Percentiles rank a stretch among this genome's conserved stretches.
Evolutionary conservation across 140 eudicot species (phyloP).

Genomic region (Bidens hawaiensis): DNA sequence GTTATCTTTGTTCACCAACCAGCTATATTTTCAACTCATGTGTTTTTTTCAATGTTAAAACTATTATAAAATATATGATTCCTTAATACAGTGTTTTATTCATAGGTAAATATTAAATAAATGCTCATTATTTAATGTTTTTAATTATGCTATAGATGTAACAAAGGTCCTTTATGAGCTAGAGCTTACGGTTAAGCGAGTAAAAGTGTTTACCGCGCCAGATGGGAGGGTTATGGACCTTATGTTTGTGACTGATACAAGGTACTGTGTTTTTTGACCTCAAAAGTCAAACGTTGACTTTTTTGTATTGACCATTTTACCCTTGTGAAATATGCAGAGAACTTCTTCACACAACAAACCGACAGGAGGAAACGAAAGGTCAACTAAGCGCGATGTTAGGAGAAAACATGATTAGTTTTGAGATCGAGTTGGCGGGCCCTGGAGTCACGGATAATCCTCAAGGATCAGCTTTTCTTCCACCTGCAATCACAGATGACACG

Average conservation of each 20-base stretch:
- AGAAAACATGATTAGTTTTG: conserved; percentile 63
- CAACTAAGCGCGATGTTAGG: conserved; percentile 42
- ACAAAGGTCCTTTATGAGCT: conserved; percentile 70
- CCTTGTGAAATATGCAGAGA: conserved; percentile 41
- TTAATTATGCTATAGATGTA: conserved; percentile 42
- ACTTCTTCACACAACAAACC: conserved; percentile 57
- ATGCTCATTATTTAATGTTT: not conserved
- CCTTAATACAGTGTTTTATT: not conserved
- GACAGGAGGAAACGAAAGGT: conserved; percentile 55
- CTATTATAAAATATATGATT: not conserved
- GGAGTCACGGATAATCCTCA: conserved; percentile 45
- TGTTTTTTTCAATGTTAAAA: not conserved
- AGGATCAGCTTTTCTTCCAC: conserved; percentile 53
- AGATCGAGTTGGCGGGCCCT: conserved; percentile 59
- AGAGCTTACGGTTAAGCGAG: conserved; percentile 65
- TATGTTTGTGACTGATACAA: conserved; percentile 71
- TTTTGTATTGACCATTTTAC: conserved; percentile 1
- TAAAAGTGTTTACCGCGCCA: conserved; percentile 73
- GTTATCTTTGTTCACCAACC: conserved; percentile 14
- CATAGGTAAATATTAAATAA: not conserved
- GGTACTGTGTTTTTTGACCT: conserved; percentile 34
- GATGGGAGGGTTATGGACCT: conserved; percentile 88
- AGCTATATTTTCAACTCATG: not conserved
- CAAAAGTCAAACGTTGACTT: conserved; percentile 17
- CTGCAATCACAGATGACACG: conserved; percentile 42